These are phyloP conservation scores for Platismatia glauca DNA, from an alignment of 495 filamentous ascomycete species.

Conservation along the genomic window DNA sequence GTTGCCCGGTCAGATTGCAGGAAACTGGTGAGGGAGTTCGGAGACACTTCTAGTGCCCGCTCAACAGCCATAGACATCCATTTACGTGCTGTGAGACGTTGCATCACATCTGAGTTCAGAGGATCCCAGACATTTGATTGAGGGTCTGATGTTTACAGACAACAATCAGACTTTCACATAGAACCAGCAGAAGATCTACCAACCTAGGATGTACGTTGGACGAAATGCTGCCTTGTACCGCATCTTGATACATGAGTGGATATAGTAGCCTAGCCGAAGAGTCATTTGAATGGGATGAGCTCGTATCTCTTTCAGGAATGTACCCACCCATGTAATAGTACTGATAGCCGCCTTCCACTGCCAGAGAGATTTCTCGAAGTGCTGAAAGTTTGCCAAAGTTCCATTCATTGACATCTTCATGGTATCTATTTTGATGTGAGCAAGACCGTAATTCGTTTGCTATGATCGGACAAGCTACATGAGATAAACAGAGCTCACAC, in stretches of 20 bases:
- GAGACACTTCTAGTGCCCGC: conserved; percentile 21
- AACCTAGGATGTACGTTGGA: conserved; percentile 71
- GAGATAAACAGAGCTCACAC: conserved; percentile 91
- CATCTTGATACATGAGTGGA: conserved; percentile 68
- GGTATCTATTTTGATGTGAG: conserved; percentile 43
- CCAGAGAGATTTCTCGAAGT: conserved; percentile 71
- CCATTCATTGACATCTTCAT: conserved; percentile 70
- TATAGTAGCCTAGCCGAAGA: conserved; percentile 50
- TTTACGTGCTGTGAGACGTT: conserved; percentile 52
- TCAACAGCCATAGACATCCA: conserved; percentile 62
- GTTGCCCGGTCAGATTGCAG: conserved; percentile 1
- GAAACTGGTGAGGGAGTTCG: background rate
- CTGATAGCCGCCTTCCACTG: conserved; percentile 63
- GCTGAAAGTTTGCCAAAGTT: conserved; percentile 85
- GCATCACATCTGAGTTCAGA: conserved; percentile 56
- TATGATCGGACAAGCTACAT: conserved; percentile 40
- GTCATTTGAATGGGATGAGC: conserved; percentile 4
- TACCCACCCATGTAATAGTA: conserved; percentile 66
- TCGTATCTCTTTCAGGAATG: conserved; percentile 30
- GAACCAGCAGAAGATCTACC: conserved; percentile 8
- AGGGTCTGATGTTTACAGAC: conserved; percentile 45
- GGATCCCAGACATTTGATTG: conserved; percentile 66
- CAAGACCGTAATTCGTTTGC: background rate
- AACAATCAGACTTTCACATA: conserved; percentile 3
- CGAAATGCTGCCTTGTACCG: conserved; percentile 82